A percentile compares a stretch with the other conserved stretches of the same genome.
Conservation (phyloP, 257 asterid species). For the Scutellaria baicalensis region DNA sequence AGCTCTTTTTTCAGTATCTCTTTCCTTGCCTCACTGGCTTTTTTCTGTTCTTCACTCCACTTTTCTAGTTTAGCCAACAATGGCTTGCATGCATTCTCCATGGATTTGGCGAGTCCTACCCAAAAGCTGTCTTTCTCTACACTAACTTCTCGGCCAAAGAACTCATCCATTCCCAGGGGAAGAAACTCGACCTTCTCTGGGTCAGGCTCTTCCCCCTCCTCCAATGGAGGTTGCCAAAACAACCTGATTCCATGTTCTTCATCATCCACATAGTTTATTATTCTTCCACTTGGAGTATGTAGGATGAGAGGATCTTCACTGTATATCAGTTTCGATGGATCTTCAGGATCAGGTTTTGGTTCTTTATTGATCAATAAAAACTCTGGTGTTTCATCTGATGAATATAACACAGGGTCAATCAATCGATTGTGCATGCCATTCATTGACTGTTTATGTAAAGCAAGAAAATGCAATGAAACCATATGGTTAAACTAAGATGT, state of each 20-base stretch:
- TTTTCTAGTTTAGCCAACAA: conserved; percentile 37
- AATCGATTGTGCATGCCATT: background rate
- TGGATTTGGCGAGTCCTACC: conserved; percentile 26
- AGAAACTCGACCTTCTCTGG: conserved; percentile 61
- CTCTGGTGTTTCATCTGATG: conserved; percentile 68
- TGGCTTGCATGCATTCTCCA: conserved; percentile 32
- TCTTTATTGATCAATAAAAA: conserved; percentile 70
- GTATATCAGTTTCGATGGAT: conserved; percentile 64
- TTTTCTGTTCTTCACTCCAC: conserved; percentile 65
- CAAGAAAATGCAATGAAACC: background rate
- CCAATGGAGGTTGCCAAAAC: conserved; percentile 70
- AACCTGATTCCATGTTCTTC: conserved; percentile 82
- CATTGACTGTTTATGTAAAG: background rate
- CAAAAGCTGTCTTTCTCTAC: conserved; percentile 25
- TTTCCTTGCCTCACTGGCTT: conserved; percentile 37
- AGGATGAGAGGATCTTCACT: conserved; percentile 80
- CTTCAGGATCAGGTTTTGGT: conserved; percentile 88
- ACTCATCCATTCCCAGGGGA: conserved; percentile 86
- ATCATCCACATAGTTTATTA: conserved; percentile 79
- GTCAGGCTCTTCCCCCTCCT: conserved; percentile 54
- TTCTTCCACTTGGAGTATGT: conserved; percentile 87
- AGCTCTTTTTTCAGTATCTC: conserved; percentile 48
- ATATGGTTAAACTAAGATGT: background rate
- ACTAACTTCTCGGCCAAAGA: conserved; percentile 47
- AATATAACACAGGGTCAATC: conserved; percentile 5